phyloP scores from a whole-genome alignment of 371 early-diverging fungal species.

The Entomophthora muscae region DNA sequence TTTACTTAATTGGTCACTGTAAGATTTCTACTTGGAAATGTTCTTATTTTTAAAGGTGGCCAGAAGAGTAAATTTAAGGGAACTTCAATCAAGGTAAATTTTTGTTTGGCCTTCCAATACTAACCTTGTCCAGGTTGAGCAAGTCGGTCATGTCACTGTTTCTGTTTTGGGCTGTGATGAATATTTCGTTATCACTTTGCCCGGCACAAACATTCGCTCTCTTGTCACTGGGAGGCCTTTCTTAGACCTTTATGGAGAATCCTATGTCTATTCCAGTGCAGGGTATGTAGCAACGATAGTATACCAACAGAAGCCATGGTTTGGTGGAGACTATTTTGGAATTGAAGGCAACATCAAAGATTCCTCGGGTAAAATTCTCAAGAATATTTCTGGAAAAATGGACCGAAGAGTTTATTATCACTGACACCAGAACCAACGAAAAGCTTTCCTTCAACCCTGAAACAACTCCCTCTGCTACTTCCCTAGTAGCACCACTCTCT shows the following conservation, averaged over 20 bases:
- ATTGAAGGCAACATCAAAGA: conserved; percentile 23
- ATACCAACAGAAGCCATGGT: conserved; percentile 29
- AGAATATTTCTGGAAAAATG: conserved; percentile 9
- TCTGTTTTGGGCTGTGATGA: conserved; percentile 24
- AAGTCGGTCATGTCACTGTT: conserved; percentile 28
- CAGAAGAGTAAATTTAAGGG: conserved; percentile 43
- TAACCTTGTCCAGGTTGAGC: conserved; percentile 29
- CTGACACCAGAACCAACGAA: not conserved
- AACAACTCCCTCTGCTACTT: conserved; percentile 19
- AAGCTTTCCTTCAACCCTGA: not conserved
- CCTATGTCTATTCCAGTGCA: conserved; percentile 25
- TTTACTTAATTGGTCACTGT: conserved; percentile 43
- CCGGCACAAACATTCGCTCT: conserved; percentile 32
- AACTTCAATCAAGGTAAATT: conserved; percentile 24
- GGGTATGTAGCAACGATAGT: conserved; percentile 25
- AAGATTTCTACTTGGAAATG: conserved; percentile 14
- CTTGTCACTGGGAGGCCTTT: conserved; percentile 34
- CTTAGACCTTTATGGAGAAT: conserved; percentile 29
- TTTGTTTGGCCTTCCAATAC: not conserved
- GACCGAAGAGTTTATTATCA: conserved; percentile 9
- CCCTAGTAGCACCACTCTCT: conserved; percentile 25
- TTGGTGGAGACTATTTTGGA: conserved; percentile 29
- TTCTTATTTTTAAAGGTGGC: conserved; percentile 14
- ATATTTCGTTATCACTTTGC: conserved; percentile 30
- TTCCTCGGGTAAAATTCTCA: not conserved